These are phyloP conservation scores for Sutorius australiensis DNA, from an alignment of 768 basidiomycete genomes.

Conservation along the genomic window DNA sequence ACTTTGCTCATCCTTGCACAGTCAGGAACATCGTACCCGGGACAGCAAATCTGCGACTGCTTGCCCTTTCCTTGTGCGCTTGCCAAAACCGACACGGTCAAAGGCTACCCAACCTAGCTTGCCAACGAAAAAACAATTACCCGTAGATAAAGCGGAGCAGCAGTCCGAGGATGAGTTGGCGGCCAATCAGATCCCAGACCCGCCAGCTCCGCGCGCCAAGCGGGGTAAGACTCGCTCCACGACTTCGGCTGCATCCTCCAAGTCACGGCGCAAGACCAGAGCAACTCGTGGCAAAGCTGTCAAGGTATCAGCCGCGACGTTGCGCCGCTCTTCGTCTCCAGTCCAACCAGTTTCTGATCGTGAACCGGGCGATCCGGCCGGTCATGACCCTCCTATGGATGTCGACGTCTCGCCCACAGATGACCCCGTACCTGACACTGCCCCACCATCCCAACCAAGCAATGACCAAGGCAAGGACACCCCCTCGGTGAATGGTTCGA, in stretches of 20 bases:
- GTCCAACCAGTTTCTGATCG: background rate
- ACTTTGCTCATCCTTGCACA: conserved; percentile 26
- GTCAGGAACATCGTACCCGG: conserved; percentile 74
- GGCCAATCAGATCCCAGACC: conserved; percentile 8
- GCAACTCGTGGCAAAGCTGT: conserved; percentile 19
- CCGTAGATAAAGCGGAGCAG: conserved; percentile 1
- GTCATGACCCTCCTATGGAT: background rate
- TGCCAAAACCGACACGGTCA: conserved; percentile 30
- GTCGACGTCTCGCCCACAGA: background rate
- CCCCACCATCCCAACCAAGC: background rate
- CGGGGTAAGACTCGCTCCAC: conserved; percentile 21
- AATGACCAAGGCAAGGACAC: background rate
- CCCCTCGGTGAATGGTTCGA: background rate
- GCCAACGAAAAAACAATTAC: background rate
- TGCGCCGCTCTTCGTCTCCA: conserved; percentile 15
- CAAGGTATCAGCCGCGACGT: conserved; percentile 14
- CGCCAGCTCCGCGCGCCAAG: conserved; percentile 12
- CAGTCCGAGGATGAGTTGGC: conserved; percentile 26
- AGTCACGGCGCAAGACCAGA: conserved; percentile 23
- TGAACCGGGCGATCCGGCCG: background rate
- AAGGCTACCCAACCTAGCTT: background rate
- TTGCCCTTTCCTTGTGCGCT: conserved; percentile 42
- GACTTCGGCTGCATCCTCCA: conserved; percentile 19
- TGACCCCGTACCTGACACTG: background rate
- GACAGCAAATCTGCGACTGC: conserved; percentile 41